Base-by-base conservation (phyloP, 306 rosid genomes). In the Cicer chorassanicum region DNA sequence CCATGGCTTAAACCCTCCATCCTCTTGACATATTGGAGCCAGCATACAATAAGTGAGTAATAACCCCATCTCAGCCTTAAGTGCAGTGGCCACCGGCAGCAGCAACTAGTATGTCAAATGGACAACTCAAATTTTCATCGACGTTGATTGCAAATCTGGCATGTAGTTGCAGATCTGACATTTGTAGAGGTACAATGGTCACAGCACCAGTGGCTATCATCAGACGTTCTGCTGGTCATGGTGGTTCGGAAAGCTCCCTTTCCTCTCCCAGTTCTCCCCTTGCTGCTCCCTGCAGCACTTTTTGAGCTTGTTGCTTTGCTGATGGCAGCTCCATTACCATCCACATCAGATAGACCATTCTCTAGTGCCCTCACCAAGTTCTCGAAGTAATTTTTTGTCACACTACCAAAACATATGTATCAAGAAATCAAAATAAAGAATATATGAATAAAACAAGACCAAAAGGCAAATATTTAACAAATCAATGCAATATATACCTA, bases 311-410 rank as follows among this genome's bases (percentile, higher is more conserved):
- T 59, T 46, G 87, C 81, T 80, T 81, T 83, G 75, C 87, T 81
- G 51, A 80, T 74, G 76, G 87, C 72, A 24, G 83, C 85, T 44
- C 78, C 87, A 19, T 71, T 74, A 74, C 72, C 34, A 41, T 78
- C 85, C 74, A 89, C 90, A 77, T 87, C 90, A 7, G 89, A 24
- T 41, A 89, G 76, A 55, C 87, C 88, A 60, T 86, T 86, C 82
- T 89, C 93, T 76, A 89, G 79, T 21, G 93, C 90, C 34, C 76
- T 75, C 18, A 89, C 91, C 80, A 89, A 70, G 69, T 85, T 87
- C 85, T 85, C 87, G 14, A 83, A 83, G 84, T 83, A 83, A 76
- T 83, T 83, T 53, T 62, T 75, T 13, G 87, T 83, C 79, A 83
- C 87, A 70, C 87, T 83, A 75, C 76, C 74, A 75, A 79, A 79